Conservation (phyloP, 345 rosid species). For the Nasturtium officinale region DNA sequence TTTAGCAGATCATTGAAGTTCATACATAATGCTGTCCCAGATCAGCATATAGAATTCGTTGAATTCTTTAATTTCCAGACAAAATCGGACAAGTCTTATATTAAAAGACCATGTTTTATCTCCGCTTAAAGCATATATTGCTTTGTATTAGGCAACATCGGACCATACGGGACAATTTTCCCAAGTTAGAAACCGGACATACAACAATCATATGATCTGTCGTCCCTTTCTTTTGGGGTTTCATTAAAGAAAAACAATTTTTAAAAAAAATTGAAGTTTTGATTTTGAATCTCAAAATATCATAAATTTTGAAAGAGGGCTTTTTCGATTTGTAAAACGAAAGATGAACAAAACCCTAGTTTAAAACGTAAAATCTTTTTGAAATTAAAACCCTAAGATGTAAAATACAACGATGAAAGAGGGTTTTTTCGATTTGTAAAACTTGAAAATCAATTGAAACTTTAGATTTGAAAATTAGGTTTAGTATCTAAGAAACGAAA, state of each 20-base stretch:
- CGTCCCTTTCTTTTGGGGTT: constrained; percentile 11
- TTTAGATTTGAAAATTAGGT: neutral
- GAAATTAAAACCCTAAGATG: neutral
- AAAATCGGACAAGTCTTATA: neutral
- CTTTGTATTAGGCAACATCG: constrained; percentile 8
- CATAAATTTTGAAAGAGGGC: neutral
- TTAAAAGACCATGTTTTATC: neutral
- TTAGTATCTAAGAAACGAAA: neutral
- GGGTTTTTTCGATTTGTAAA: neutral
- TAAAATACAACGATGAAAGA: neutral
- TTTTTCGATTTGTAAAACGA: neutral
- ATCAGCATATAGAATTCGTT: neutral
- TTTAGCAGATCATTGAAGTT: neutral
- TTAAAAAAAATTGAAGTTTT: neutral
- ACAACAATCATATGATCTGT: constrained; percentile 3
- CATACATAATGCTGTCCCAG: neutral
- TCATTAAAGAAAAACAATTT: neutral
- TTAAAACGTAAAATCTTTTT: neutral
- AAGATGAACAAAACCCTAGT: neutral
- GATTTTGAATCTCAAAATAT: too few relatives aligned
- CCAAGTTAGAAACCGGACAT: constrained; percentile 4
- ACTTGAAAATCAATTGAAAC: neutral
- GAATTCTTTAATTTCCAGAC: neutral
- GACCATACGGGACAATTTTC: neutral
- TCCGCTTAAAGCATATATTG: neutral